These are phyloP conservation scores for Fusarium transvaalense DNA, from an alignment of 2,329 filamentous ascomycete species.

Conservation along the genomic window DNA sequence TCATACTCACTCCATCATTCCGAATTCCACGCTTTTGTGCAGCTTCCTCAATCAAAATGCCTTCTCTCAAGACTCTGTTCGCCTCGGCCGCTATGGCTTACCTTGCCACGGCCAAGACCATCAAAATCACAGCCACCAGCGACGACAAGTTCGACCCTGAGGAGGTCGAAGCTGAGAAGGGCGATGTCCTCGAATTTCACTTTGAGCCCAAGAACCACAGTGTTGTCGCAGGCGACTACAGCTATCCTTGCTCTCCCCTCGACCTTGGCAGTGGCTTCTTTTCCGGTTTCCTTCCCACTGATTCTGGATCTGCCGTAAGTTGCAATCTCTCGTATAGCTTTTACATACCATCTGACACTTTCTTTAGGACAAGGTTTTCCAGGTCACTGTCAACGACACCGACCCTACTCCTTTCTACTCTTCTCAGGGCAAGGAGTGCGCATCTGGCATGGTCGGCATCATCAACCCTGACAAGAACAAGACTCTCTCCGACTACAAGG, in stretches of 20 bases:
- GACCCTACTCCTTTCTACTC: constrained; percentile 56
- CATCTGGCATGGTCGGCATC: constrained; percentile 57
- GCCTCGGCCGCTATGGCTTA: constrained; percentile 43
- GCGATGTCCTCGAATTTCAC: constrained; percentile 55
- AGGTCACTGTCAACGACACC: constrained; percentile 51
- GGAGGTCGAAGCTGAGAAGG: constrained; percentile 49
- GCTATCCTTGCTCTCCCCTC: constrained; percentile 53
- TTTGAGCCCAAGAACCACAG: constrained; percentile 56
- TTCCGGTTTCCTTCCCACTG: constrained; percentile 52
- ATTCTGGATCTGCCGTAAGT: constrained; percentile 49
- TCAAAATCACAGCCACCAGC: constrained; percentile 52
- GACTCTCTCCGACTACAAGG: constrained; percentile 51
- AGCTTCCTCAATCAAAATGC: constrained; percentile 43
- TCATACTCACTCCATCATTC: neutral
- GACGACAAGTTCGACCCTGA: constrained; percentile 53
- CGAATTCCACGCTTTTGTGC: neutral
- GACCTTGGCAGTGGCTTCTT: constrained; percentile 54
- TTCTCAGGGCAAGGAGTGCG: constrained; percentile 55
- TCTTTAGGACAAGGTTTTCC: constrained; percentile 53
- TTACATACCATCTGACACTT: constrained; percentile 12
- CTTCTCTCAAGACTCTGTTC: constrained; percentile 47
- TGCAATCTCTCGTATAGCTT: neutral
- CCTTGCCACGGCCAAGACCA: constrained; percentile 50
- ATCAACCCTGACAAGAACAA: constrained; percentile 51
- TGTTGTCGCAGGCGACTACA: constrained; percentile 54